Percentiles rank a stretch among this genome's conserved stretches.
phyloP scores from a whole-genome alignment of 192 early-diverging fungal species.

The Hyaloraphidium curvatum region DNA sequence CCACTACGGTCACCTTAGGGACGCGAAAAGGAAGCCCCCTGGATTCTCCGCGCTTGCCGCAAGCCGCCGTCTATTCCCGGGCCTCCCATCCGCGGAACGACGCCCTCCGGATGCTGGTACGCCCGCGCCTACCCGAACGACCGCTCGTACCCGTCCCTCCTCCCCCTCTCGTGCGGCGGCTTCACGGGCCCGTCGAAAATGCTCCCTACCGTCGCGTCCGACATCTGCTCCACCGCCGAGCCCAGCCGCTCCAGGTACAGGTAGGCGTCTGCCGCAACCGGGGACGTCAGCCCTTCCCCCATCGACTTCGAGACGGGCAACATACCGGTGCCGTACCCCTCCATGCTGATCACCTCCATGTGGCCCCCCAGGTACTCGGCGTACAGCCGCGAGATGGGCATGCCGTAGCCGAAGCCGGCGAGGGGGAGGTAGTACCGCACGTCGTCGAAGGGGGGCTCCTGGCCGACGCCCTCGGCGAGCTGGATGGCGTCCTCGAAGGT shows the following conservation, averaged over 20 bases:
- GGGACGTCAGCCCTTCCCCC: not conserved
- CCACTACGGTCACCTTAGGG: too few relatives aligned
- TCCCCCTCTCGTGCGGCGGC: too few relatives aligned
- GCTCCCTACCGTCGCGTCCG: too few relatives aligned
- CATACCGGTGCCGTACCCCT: not conserved
- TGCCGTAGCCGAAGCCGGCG: not conserved
- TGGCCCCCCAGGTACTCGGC: constrained; percentile 1
- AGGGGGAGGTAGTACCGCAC: not conserved
- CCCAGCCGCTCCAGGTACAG: not conserved
- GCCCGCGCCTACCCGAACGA: too few relatives aligned
- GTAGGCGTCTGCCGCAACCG: not conserved
- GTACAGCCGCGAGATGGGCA: constrained; percentile 1
- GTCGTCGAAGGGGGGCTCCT: not conserved
- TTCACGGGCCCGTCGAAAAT: too few relatives aligned
- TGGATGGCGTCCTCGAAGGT: not conserved
- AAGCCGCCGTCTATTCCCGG: too few relatives aligned
- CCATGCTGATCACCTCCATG: constrained; percentile 3
- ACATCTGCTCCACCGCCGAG: not conserved
- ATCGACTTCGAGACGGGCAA: not conserved
- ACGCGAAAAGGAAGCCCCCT: too few relatives aligned
- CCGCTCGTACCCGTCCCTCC: too few relatives aligned
- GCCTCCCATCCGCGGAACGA: too few relatives aligned
- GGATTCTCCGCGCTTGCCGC: too few relatives aligned
- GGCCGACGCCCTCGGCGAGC: not conserved
- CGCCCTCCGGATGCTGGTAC: too few relatives aligned